Evolutionary conservation across 345 rosid genomes (phyloP).

Genomic region (Eucalyptus tenuipes): DNA sequence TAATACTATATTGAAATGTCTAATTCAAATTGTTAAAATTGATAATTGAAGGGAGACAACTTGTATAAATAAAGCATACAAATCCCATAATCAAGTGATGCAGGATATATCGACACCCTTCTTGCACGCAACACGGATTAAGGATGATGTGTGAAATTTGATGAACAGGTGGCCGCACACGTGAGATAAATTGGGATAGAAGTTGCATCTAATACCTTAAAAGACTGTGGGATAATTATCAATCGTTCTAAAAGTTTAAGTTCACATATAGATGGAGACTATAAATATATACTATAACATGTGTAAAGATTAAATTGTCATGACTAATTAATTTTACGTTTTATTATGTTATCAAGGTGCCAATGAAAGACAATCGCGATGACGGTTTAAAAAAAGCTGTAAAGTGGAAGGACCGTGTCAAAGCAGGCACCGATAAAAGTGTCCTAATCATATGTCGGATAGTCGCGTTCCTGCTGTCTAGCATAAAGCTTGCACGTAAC

Average conservation of each 20-base stretch:
- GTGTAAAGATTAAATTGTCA: not conserved
- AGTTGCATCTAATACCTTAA: not conserved
- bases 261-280: accelerated
- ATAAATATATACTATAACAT: not conserved
- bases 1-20: not conserved
- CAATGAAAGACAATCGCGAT: not conserved
- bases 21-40: not conserved
- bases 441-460: not conserved
- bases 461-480: not conserved
- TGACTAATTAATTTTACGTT: not conserved
- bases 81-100: not conserved
- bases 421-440: not conserved
- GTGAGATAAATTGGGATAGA: not conserved
- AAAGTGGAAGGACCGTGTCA: not conserved
- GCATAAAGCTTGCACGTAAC: not conserved
- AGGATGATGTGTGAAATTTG: not conserved
- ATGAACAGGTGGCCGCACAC: not conserved
- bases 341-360: not conserved
- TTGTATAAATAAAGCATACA: not conserved
- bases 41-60: not conserved
- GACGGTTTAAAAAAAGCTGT: not conserved
- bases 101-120: not conserved
- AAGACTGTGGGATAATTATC: accelerated
- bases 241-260: not conserved
- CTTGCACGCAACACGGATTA: not conserved